Percentiles rank a stretch among this genome's conserved stretches.
Conservation (phyloP, 495 filamentous ascomycete genomes). For the Parathielavia hyrcaniae region DNA sequence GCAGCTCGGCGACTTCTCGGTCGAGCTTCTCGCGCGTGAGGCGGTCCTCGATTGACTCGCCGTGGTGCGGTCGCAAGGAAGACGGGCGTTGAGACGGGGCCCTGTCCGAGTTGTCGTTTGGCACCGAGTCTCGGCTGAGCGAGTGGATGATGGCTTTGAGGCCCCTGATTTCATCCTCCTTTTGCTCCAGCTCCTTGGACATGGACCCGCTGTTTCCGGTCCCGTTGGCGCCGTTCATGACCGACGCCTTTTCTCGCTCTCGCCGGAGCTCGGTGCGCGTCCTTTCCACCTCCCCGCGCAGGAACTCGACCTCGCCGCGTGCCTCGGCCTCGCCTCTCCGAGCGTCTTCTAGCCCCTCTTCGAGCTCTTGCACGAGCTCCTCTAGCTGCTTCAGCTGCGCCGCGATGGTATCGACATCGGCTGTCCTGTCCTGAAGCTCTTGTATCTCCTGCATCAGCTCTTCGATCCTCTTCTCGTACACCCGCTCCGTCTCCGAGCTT, state of each 20-base stretch:
- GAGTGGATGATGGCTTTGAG: slow-evolving; percentile 98
- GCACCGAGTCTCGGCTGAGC: slow-evolving; percentile 66
- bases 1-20: slow-evolving; percentile 69
- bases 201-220: slow-evolving; percentile 42
- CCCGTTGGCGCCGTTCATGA: slow-evolving; percentile 48
- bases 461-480: slow-evolving; percentile 87
- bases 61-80: slow-evolving; percentile 34
- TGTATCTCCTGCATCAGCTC: slow-evolving; percentile 81
- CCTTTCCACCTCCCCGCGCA: slow-evolving; percentile 91
- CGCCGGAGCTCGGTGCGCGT: slow-evolving; percentile 83
- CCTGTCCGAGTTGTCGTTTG: slow-evolving; percentile 42
- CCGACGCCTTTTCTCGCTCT: slow-evolving; percentile 79
- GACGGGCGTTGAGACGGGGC: slow-evolving; percentile 40
- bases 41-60: slow-evolving; percentile 54
- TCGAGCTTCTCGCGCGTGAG: slow-evolving; percentile 59
- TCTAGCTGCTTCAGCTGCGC: slow-evolving; percentile 89
- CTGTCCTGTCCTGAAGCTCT: slow-evolving; percentile 70
- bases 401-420: slow-evolving; percentile 88
- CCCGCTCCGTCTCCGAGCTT: slow-evolving; percentile 93
- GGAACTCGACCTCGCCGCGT: slow-evolving; percentile 89
- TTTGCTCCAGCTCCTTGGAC: slow-evolving; percentile 79
- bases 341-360: slow-evolving; percentile 95
- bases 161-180: slow-evolving; percentile 94
- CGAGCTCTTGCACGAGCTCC: slow-evolving; percentile 90
- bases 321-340: slow-evolving; percentile 96